Conservation (phyloP, 352 stramenopile species). For the Blastocystis sp. region DNA sequence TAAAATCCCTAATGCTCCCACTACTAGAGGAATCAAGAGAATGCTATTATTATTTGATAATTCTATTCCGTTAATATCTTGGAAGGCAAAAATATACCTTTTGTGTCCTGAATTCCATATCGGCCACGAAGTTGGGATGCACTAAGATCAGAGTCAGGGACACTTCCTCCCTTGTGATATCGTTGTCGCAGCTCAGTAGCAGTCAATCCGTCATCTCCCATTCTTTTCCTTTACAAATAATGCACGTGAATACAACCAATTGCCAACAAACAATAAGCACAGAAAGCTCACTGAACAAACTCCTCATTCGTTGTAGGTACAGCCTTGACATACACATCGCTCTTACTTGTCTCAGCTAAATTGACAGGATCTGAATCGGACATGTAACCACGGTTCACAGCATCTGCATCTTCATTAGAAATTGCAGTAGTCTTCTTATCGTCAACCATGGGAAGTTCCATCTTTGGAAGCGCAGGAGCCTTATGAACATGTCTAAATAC, state of each 20-base stretch:
- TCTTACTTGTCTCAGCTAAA: neutral
- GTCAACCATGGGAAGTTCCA: neutral
- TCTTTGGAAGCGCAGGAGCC: neutral
- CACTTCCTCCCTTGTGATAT: slow-evolving; percentile 53
- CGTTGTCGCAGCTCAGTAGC: slow-evolving; percentile 53
- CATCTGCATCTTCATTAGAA: neutral
- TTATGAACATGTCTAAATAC: slow-evolving; percentile 75
- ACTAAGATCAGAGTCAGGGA: slow-evolving; percentile 61
- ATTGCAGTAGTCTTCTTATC: neutral
- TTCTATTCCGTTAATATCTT: neutral
- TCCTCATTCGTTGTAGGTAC: slow-evolving; percentile 4
- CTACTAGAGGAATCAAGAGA: neutral
- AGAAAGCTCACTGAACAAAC: slow-evolving; percentile 1
- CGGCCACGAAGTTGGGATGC: slow-evolving; percentile 67
- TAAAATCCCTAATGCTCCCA: neutral
- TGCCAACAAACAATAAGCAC: no score
- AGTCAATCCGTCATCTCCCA: slow-evolving; percentile 51
- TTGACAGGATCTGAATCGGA: slow-evolving; percentile 20
- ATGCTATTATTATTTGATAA: neutral
- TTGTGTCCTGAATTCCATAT: slow-evolving; percentile 45
- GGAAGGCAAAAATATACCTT: neutral
- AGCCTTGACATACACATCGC: neutral
- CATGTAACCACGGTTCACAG: slow-evolving; percentile 12
- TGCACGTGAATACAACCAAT: slow-evolving; percentile 30
- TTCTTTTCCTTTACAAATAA: neutral